Conservation (phyloP, 2,329 filamentous ascomycete species). For the Alternaria metachromatica region DNA sequence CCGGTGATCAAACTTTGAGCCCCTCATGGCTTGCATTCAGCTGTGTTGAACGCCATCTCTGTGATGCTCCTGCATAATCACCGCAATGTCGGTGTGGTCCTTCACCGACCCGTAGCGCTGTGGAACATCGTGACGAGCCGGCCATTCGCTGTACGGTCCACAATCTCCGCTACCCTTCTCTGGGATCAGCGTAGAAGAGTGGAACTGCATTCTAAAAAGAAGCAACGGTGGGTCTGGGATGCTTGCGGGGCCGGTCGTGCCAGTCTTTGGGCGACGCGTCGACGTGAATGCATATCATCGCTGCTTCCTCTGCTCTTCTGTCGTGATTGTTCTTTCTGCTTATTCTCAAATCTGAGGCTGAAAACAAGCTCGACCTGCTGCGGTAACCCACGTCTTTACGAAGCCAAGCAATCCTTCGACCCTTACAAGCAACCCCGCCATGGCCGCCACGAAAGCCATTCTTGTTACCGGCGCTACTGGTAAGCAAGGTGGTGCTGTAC, state of each 20-base stretch:
- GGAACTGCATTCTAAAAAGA: constrained; percentile 1
- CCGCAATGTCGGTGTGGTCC: constrained; percentile 1
- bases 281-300: constrained; percentile 6
- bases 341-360: neutral
- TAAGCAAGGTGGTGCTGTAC: constrained; percentile 56
- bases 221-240: constrained; percentile 4
- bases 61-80: constrained; percentile 6
- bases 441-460: constrained; percentile 48
- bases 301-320: neutral
- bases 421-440: constrained; percentile 20
- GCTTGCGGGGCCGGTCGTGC: constrained; percentile 11
- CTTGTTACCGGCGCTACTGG: constrained; percentile 56
- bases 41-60: neutral
- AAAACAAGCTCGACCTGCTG: constrained; percentile 1
- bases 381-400: neutral
- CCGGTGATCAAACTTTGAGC: constrained; percentile 1
- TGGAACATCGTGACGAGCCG: constrained; percentile 2
- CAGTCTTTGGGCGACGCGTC: neutral
- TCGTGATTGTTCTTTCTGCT: neutral
- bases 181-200: constrained; percentile 1
- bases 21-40: neutral
- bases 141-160: constrained; percentile 1
- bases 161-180: neutral
- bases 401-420: constrained; percentile 9
- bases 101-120: constrained; percentile 4